Evolutionary conservation across 257 asterid genomes (phyloP).

Genomic region (Fraxinus quadrangulata): DNA sequence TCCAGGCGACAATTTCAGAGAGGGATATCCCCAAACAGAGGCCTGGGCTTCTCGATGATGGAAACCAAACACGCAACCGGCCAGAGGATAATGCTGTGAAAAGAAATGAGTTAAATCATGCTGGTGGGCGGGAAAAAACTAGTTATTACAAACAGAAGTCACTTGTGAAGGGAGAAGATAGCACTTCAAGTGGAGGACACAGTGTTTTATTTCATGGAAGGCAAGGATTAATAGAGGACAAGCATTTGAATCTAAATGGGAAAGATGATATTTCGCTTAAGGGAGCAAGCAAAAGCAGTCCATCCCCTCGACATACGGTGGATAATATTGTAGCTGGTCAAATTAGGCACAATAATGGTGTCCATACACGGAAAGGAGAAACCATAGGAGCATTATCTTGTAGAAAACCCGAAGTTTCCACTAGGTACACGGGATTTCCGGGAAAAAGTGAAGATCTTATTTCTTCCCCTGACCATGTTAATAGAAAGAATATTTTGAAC

Average conservation of each 20-base stretch:
- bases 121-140: slow-evolving; percentile 39
- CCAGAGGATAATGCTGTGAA: slow-evolving; percentile 38
- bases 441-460: slow-evolving; percentile 33
- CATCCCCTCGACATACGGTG: slow-evolving; percentile 40
- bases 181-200: slow-evolving; percentile 36
- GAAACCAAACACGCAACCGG: not conserved
- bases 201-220: slow-evolving; percentile 33
- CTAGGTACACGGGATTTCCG: not conserved
- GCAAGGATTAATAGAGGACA: slow-evolving; percentile 37
- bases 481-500: slow-evolving; percentile 26
- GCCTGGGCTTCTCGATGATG: slow-evolving; percentile 37
- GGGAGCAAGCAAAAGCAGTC: slow-evolving; percentile 42
- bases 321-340: slow-evolving; percentile 36
- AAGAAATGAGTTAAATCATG: slow-evolving; percentile 42
- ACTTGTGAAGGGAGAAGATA: slow-evolving; percentile 37
- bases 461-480: slow-evolving; percentile 27
- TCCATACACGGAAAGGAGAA: slow-evolving; percentile 33
- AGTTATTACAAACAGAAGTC: slow-evolving; percentile 33
- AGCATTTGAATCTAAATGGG: slow-evolving; percentile 33
- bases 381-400: slow-evolving; percentile 36
- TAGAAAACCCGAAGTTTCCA: slow-evolving; percentile 38
- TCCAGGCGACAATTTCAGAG: slow-evolving; percentile 41
- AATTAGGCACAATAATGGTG: slow-evolving; percentile 31
- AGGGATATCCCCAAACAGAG: slow-evolving; percentile 42
- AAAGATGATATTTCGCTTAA: slow-evolving; percentile 34